These are phyloP conservation scores for Brassica nigra DNA, from an alignment of 345 rosid genomes.

Conservation along the genomic window DNA sequence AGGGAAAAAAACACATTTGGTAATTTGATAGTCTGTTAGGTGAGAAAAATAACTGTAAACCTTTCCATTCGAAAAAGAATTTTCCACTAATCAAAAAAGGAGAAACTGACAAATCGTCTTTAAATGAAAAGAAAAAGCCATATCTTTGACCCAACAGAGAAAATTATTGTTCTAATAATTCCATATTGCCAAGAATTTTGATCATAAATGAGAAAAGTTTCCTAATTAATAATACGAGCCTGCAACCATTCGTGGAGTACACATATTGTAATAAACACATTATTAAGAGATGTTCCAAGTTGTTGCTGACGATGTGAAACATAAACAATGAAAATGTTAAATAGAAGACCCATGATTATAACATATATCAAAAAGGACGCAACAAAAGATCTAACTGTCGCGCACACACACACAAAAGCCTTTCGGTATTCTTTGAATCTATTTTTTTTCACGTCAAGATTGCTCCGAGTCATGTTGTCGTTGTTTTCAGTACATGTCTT, in stretches of 20 bases:
- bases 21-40: constrained; percentile 20
- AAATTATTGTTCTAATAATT: constrained; percentile 31
- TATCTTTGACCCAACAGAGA: constrained; percentile 37
- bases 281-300: neutral
- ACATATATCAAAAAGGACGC: neutral
- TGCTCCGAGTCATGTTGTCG: neutral
- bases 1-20: constrained; percentile 13
- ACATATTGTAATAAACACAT: neutral
- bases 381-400: too few species aligned
- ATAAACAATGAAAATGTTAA: neutral
- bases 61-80: constrained; percentile 11
- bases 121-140: constrained; percentile 10
- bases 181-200: neutral
- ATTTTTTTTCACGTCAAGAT: too few species aligned
- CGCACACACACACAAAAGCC: too few species aligned
- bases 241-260: constrained; percentile 13
- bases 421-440: too few species aligned
- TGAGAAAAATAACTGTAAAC: constrained; percentile 12
- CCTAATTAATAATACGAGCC: neutral
- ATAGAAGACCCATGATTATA: constrained; percentile 4
- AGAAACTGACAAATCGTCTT: constrained; percentile 31
- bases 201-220: constrained; percentile 1
- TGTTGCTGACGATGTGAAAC: neutral
- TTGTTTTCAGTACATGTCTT: constrained; percentile 60
- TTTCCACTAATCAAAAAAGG: constrained; percentile 36